Base-by-base conservation (phyloP, 2,329 filamentous ascomycete species). In the Rhynchosporium agropyri region DNA sequence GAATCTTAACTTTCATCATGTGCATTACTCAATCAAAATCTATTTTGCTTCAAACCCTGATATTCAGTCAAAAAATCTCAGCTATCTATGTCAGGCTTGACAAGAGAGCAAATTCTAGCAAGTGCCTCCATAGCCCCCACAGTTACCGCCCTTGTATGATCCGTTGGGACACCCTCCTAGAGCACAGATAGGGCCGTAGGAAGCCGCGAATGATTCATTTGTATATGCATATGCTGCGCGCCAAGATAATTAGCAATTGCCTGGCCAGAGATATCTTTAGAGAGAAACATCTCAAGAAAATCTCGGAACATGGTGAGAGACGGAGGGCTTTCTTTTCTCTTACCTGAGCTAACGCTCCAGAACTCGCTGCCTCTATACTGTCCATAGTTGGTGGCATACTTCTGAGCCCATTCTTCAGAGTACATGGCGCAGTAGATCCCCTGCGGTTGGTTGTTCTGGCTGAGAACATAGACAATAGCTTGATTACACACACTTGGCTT, bases 381-480 rank as follows among this genome's bases (percentile, higher is more conserved):
- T 15, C 70, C 69, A 9, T 61, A 54, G 36, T 72, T 72, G 1
- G 69, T 71, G 4, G 67, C 69, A 48, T 71, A 69, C 10, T 64
- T 43, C 1, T 38, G 3, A 2, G 68, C 67, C 70, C 70, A 71
- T 5, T 57, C 28, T 38, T 73, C 60, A 4, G 40, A 70, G 33
- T 71, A 74, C 65, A 74, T 67, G 15, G 67, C 60, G 61, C 76
- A 77, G 68, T 76, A 76, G 36, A 74, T 74, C n/a, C 75, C 76
- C 50, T 76, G 71, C 2, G 76, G 74, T 31, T 72, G 62, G 15
- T 70, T 72, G 58, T 75, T 74, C 59, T 74, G 71, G 36, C 67
- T 70, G 15, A 77, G 67, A n/a, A 77, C 71, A 58, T 77, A 78
- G 10, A 73, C 71, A 40, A 74, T 75, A 66, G 73, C 76, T 69